A percentile compares a stretch with the other conserved stretches of the same genome.
phyloP scores from a whole-genome alignment of 169 alveolate genomes.

The Plasmodium gallinaceum region DNA sequence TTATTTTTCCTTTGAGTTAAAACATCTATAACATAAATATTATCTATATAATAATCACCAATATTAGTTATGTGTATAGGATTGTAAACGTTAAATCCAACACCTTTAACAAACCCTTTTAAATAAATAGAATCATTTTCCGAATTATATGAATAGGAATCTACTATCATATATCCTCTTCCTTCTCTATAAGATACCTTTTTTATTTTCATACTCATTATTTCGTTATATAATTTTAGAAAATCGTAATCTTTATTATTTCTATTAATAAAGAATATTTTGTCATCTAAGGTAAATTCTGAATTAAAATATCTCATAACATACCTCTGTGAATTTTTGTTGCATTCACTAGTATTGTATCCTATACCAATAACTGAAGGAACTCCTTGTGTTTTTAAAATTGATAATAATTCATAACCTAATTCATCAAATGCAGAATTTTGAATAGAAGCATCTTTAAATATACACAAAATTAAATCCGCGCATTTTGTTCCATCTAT shows the following conservation, averaged over 20 bases:
- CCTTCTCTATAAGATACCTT: constrained; percentile 82
- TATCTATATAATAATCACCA: constrained; percentile 82
- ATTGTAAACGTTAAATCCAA: constrained; percentile 82
- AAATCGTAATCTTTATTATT: constrained; percentile 14
- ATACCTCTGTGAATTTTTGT: constrained; percentile 48
- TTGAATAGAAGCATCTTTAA: constrained; percentile 66
- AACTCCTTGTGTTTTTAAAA: constrained; percentile 83
- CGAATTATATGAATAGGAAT: constrained; percentile 77
- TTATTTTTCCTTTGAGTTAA: constrained; percentile 58
- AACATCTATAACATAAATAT: constrained; percentile 78
- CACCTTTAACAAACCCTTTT: constrained; percentile 84
- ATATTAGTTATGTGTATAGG: constrained; percentile 84
- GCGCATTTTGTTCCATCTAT: constrained; percentile 78
- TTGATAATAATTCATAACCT: constrained; percentile 80
- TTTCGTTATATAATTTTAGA: constrained; percentile 63
- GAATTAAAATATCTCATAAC: constrained; percentile 83
- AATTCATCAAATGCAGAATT: constrained; percentile 62
- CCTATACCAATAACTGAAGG: constrained; percentile 86
- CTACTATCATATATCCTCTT: constrained; percentile 85
- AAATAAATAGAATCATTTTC: constrained; percentile 65
- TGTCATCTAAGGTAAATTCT: constrained; percentile 83
- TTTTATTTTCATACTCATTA: constrained; percentile 77
- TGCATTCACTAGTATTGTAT: constrained; percentile 71
- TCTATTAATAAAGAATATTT: constrained; percentile 65
- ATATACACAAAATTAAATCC: constrained; percentile 59